Conservation (phyloP, 2,329 filamentous ascomycete species). For the Beauveria sp. region DNA sequence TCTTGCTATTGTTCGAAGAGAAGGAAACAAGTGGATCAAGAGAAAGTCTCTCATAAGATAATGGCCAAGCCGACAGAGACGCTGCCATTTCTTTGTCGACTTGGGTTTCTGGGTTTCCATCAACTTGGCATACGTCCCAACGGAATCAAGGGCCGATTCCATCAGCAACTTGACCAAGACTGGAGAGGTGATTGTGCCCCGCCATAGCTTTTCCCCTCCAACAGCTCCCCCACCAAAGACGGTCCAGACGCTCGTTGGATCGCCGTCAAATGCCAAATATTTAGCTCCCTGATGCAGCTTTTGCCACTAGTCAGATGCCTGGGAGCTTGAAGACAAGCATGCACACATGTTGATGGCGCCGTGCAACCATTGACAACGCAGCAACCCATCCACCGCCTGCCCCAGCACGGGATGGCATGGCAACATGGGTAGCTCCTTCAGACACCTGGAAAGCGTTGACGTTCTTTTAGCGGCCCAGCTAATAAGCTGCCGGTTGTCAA, state of each 20-base stretch:
- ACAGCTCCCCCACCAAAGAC: neutral
- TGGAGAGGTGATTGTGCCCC: neutral
- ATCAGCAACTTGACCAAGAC: neutral
- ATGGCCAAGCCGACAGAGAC: neutral
- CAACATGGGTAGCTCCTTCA: neutral
- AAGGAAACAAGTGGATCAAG: no score
- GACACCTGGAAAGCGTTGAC: neutral
- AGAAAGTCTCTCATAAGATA: neutral
- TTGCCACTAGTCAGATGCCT: conserved; percentile 1
- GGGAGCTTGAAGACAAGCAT: neutral
- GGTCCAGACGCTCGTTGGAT: conserved; percentile 2
- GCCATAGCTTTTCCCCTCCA: neutral
- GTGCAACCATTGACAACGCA: neutral
- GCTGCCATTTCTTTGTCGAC: neutral
- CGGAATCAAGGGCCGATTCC: conserved; percentile 5
- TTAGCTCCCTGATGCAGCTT: neutral
- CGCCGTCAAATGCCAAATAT: neutral
- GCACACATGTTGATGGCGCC: neutral
- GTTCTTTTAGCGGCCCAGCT: neutral
- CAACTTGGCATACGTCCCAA: neutral
- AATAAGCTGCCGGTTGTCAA: neutral
- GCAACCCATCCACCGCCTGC: neutral
- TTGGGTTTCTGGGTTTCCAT: neutral
- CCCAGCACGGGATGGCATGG: neutral
- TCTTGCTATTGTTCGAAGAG: no score